Conservation (phyloP, 1,284 basidiomycete species). For the Austropuccinia psidii region DNA sequence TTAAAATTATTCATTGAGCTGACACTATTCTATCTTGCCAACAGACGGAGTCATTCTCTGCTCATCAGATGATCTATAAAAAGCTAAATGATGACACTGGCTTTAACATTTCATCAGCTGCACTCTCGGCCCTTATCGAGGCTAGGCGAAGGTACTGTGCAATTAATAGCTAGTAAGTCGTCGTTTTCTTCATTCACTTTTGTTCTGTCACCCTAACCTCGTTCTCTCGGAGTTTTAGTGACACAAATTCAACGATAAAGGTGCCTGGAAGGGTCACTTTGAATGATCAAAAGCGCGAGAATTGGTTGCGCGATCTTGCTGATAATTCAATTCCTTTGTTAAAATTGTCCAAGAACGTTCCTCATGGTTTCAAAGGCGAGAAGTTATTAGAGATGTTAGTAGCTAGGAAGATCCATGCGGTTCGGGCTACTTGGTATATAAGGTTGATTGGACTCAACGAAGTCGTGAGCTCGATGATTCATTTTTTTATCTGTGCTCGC, state of each 20-base stretch:
- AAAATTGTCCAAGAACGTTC: slow-evolving; percentile 78
- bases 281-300: slow-evolving; percentile 75
- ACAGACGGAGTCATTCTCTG: slow-evolving; percentile 55
- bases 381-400: slow-evolving; percentile 84
- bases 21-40: neutral
- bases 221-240: slow-evolving; percentile 44
- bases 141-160: slow-evolving; percentile 50
- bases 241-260: slow-evolving; percentile 33
- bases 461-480: slow-evolving; percentile 56
- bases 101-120: slow-evolving; percentile 54
- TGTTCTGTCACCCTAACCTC: slow-evolving; percentile 55
- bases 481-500: neutral
- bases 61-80: slow-evolving; percentile 53
- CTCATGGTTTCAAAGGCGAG: slow-evolving; percentile 84
- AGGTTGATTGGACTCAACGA: slow-evolving; percentile 91
- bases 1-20: neutral
- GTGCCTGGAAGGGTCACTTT: slow-evolving; percentile 62
- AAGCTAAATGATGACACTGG: slow-evolving; percentile 47
- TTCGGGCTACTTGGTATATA: slow-evolving; percentile 89
- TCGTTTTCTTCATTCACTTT: neutral
- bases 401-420: slow-evolving; percentile 67
- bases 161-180: slow-evolving; percentile 25
- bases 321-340: slow-evolving; percentile 78
- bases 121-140: slow-evolving; percentile 69
- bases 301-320: slow-evolving; percentile 85